phyloP scores from a whole-genome alignment of 352 stramenopile genomes.

The Pythium brachiatum region DNA sequence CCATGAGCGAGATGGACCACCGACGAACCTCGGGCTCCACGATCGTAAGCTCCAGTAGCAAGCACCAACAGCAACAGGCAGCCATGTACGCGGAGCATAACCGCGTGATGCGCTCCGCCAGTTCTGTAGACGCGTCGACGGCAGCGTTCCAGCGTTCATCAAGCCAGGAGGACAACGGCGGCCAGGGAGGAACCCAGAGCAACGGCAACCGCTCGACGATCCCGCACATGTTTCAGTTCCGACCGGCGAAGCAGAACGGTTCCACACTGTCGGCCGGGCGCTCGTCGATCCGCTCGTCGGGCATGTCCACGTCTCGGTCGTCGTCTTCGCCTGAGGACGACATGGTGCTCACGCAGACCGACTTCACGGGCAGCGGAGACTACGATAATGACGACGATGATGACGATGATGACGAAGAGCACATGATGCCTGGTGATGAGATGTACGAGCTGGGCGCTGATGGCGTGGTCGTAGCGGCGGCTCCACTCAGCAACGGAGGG shows the following conservation, averaged over 20 bases:
- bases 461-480: not conserved
- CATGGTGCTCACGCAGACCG: conserved; percentile 5
- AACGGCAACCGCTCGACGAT: conserved; percentile 23
- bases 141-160: conserved; percentile 21
- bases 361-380: conserved; percentile 1
- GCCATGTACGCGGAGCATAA: conserved; percentile 16
- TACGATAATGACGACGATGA: conserved; percentile 29
- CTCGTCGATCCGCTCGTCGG: conserved; percentile 35
- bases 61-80: conserved; percentile 12
- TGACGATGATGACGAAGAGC: conserved; percentile 24
- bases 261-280: conserved; percentile 6
- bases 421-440: conserved; percentile 27
- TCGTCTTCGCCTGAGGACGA: conserved; percentile 15
- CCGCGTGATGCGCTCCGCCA: conserved; percentile 27
- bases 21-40: conserved; percentile 21
- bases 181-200: not conserved
- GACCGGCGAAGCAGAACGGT: conserved; percentile 28
- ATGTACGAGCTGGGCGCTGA: conserved; percentile 15
- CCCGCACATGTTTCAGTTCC: conserved; percentile 68
- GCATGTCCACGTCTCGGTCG: conserved; percentile 29
- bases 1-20: conserved; percentile 23
- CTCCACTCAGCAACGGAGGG: not conserved
- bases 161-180: conserved; percentile 27
- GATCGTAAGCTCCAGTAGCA: conserved; percentile 15
- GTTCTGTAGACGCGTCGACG: conserved; percentile 25